Evolutionary conservation across 352 stramenopile genomes (phyloP).

Genomic region (Phytophthora idaei): DNA sequence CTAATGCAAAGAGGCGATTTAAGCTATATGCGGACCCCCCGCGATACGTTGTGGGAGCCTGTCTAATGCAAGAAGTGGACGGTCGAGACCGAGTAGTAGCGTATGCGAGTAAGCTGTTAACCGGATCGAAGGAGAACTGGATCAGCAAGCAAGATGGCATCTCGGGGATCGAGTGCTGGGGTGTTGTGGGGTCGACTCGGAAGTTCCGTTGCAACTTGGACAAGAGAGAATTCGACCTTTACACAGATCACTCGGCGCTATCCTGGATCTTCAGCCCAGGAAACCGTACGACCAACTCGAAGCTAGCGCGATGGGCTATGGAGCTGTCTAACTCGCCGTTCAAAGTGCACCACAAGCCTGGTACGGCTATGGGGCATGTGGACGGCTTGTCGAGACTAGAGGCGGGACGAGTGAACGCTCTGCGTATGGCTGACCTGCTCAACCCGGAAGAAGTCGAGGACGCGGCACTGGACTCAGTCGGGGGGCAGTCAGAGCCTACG

Average conservation of each 20-base stretch:
- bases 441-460: not conserved
- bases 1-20: not conserved
- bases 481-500: not conserved
- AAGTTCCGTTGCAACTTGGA: not conserved
- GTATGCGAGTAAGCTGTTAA: not conserved
- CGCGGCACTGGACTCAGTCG: not conserved
- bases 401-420: not conserved
- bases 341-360: not conserved
- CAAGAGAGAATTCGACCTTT: not conserved
- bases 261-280: not conserved
- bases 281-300: not conserved
- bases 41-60: not conserved
- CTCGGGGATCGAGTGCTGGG: no score
- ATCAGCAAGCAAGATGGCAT: not conserved
- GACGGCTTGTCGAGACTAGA: not conserved
- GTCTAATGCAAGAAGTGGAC: not conserved
- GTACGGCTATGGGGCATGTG: not conserved
- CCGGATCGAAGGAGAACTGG: not conserved
- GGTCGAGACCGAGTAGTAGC: not conserved
- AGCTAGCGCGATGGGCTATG: not conserved
- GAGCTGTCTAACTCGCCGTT: not conserved
- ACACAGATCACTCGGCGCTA: not conserved
- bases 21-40: not conserved
- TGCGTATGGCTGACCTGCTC: not conserved
- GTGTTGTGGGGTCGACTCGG: no score